These are phyloP conservation scores for Alternaria solani DNA, from an alignment of 2,329 filamentous ascomycete genomes.

Conservation along the genomic window DNA sequence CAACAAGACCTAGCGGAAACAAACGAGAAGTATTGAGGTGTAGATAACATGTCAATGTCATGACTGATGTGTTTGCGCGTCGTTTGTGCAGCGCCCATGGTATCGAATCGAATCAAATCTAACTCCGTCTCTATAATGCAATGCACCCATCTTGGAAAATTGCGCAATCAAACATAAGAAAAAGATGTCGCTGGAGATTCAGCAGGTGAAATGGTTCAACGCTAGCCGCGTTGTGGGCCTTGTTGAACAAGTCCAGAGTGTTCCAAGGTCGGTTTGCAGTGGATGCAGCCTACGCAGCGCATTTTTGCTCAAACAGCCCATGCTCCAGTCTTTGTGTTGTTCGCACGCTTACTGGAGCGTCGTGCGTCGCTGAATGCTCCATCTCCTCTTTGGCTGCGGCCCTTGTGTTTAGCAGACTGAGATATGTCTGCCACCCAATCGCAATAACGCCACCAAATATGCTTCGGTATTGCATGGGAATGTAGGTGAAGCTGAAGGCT, in stretches of 20 bases:
- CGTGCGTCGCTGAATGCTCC: slow-evolving; percentile 25
- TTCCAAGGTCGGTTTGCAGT: neutral
- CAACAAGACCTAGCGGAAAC: neutral
- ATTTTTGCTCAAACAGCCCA: slow-evolving; percentile 22
- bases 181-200: neutral
- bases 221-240: neutral
- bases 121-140: slow-evolving; percentile 23
- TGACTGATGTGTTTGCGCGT: neutral
- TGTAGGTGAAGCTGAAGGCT: slow-evolving; percentile 85
- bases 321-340: slow-evolving; percentile 10
- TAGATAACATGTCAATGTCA: slow-evolving; percentile 9
- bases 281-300: slow-evolving; percentile 18
- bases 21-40: neutral
- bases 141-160: slow-evolving; percentile 1
- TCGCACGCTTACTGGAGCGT: slow-evolving; percentile 1
- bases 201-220: slow-evolving; percentile 10
- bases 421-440: slow-evolving; percentile 91
- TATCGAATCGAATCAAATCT: slow-evolving; percentile 7
- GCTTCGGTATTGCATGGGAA: slow-evolving; percentile 79
- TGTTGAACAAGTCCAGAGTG: neutral
- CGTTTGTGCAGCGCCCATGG: slow-evolving; percentile 9
- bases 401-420: slow-evolving; percentile 78
- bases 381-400: slow-evolving; percentile 67
- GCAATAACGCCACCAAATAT: slow-evolving; percentile 80
- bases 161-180: slow-evolving; percentile 20